Percentiles rank a stretch among this genome's conserved stretches.
Evolutionary conservation across 208 protist genomes (phyloP).

Genomic region (Trypanosoma avium): DNA sequence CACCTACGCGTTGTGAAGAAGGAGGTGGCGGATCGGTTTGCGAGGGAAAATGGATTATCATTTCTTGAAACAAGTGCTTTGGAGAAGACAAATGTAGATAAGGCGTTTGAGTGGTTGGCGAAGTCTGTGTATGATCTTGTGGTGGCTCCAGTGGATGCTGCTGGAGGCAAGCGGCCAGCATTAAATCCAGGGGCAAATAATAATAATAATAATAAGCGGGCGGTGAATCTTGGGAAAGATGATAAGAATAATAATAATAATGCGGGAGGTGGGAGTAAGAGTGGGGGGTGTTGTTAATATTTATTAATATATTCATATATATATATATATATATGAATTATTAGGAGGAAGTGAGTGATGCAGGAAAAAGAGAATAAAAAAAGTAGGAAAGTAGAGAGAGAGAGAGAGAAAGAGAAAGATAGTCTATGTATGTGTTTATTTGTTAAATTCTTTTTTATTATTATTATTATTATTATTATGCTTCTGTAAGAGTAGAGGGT

Average conservation of each 20-base stretch:
- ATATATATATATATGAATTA: conserved; percentile 1
- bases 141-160: conserved; percentile 55
- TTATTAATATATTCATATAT: conserved; percentile 24
- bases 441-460: conserved; percentile 5
- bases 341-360: conserved; percentile 7
- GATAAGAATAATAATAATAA: background rate
- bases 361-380: too few relatives aligned
- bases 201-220: conserved; percentile 38
- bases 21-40: conserved; percentile 95
- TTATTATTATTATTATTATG: too few relatives aligned
- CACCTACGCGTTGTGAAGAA: conserved; percentile 92
- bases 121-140: conserved; percentile 92
- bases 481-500: background rate
- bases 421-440: too few relatives aligned
- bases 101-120: conserved; percentile 98
- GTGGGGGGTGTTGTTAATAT: conserved; percentile 46
- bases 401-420: background rate
- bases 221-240: conserved; percentile 5
- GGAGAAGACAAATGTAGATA: conserved; percentile 98
- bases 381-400: conserved; percentile 14
- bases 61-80: conserved; percentile 99
- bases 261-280: conserved; percentile 31
- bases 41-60: conserved; percentile 93
- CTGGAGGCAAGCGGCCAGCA: conserved; percentile 21
- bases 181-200: conserved; percentile 32